Base-by-base conservation (phyloP, 371 early-diverging fungal genomes). In the Vairimorpha apis region DNA sequence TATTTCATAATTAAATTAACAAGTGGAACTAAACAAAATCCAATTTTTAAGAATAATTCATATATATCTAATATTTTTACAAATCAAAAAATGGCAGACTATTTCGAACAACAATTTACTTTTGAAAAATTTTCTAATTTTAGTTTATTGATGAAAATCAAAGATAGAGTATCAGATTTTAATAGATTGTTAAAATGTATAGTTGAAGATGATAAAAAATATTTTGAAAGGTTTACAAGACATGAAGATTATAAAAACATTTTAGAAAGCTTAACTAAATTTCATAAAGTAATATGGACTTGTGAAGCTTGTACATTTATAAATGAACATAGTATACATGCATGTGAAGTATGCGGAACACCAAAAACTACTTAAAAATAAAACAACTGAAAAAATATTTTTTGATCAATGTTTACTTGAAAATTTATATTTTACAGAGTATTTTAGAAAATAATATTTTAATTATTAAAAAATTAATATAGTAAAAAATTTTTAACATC, bases 271-370 rank as follows among this genome's bases (percentile, higher is more conserved):
- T 80, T 45, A 79, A 77, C 25, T 68, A 81, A 62, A 79, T 59
- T 44, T 49, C 37, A 14, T 59, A 70, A 29, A 75, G 77, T 13
- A 60, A 74, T 12, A 30, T 88, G 91, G 87, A 84, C 87, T 10
- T 95, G 96, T 83, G 85, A 86, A 74, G 90, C 91, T 77, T 94
- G 96, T 82, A 95, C 96, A 12, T 93, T 88, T 85, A 80, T 84
- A 18, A 95, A 95, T 79, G 81, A 86, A 29, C 80, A 83, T 14
- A 78, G 85, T 0, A 77, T 83, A 32, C 86, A 85, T 64, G 87
- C 81, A 63, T 95, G 96, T 83, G 92, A 91, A 68, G 92, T 95
- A 88, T 95, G 96, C 76, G 91, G 89, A 5, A 84, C 92, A 66
- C 92, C 92, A 88, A 88, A 63, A 14, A 63, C 30, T 63, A 25